Evolutionary conservation across 2,329 filamentous ascomycete species (phyloP), one percentile per base, ranked within the genome.

Genomic region (Lecanoromycetidae sp.): DNA sequence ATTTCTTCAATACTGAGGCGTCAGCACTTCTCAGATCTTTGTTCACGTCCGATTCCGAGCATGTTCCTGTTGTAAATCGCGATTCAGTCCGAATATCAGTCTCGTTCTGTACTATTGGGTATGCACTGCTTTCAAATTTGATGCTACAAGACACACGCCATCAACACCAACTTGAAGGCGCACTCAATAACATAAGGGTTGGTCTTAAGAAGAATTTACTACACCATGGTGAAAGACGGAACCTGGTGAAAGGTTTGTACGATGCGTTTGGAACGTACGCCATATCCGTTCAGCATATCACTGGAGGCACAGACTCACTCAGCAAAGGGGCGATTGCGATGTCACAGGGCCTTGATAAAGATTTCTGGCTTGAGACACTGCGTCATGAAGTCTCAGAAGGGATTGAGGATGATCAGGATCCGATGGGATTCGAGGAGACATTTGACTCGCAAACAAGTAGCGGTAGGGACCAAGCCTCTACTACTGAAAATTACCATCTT

Each of bases 371-470:
- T 4, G 34, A 46, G 29, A 7, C 36, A 17, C 30, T 35, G 17
- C 33, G 17, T 19, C 34, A 30, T 17, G 29, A 36, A 12, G 34
- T 19, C 3, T 17, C 36, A n/a, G 44, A 39, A 9, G 30, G 22
- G 2, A 6, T 26, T 9, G 27, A 52, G 34, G 19, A 38, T 3
- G 46, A 52, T 8, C 54, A 56, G 29, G 64, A 69, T 48, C 48
- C 54, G 3, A 69, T 71, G 66, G 69, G 71, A 37, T 49, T 70
- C 29, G 66, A 71, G 43, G 62, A 62, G 50, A 57, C 59, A 17
- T 58, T 67, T 27, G 55, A 59, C 29, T 52, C 54, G 13, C 54
- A 57, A 25, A 50, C 51, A 15, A 59, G 59, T 39, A 55, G 56
- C 12, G 19, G 52, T 25, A 54, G 51, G 13, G 51, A 54, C 17